Base-by-base conservation (phyloP, 1,139 yeast genomes). In the Protomyces inundatus region DNA sequence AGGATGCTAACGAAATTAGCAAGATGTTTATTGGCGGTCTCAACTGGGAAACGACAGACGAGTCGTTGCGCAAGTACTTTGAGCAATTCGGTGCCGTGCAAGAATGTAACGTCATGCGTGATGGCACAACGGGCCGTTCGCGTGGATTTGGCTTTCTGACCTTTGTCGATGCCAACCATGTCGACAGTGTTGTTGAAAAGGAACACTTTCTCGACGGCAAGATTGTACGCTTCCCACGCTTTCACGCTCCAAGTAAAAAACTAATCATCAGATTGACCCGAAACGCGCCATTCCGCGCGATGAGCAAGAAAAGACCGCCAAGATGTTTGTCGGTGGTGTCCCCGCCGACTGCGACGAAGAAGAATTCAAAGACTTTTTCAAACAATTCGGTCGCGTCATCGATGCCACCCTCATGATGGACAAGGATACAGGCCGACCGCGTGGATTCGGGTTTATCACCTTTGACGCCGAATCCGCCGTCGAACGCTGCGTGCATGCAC, bases 361-460 rank as follows among this genome's bases (percentile, higher is more conserved):
- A 69, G 98, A 93, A 70, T 95, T 93, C 75, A 87, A 87, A 74
- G 86, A 83, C 57, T 91, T 89, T 75, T 93, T 93, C 74, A 84
- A 90, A 61, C 88, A 87, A 75, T 93, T 88, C 76, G 98, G 98
- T 71, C 85, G 86, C 56, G 95, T 93, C 67, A 88, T 93, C 70
- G 98, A 95, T 77, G 97, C 98, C 55, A 98, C 93, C 76, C 82
- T 93, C 69, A 93, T 93, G 99, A 84, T 95, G 71, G 98, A 93
- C 76, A 95, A 93, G 77, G 98, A 93, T 74, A 90, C 98, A 6
- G 98, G 98, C 66, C 84, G 96, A 73, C 91, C 98, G 3, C 83
- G 98, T 78, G 99, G 99, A 36, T 93, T 93, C 76, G 99, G 99
- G 0, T 93, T 93, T 76, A 93, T 93, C 69, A 93, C 99, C 7